These are phyloP conservation scores for Corylus americana DNA, from an alignment of 306 rosid species.

Conservation along the genomic window DNA sequence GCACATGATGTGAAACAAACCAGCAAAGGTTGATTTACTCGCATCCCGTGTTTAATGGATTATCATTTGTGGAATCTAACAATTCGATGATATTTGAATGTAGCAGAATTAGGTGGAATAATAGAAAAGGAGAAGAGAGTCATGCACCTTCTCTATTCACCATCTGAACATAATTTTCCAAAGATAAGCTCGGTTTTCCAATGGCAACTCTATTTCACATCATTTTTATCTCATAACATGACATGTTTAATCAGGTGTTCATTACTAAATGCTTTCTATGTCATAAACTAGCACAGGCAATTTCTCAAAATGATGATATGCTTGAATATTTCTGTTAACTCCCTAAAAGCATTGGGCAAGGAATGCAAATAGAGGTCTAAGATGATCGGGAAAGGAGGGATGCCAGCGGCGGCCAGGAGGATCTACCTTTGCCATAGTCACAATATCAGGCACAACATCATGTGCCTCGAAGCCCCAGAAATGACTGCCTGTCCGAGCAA, in stretches of 20 bases:
- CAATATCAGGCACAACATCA: constrained; percentile 49
- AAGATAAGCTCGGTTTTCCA: constrained; percentile 3
- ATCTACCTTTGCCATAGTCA: constrained; percentile 53
- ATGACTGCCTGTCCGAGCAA: constrained; percentile 49
- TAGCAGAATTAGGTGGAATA: background rate
- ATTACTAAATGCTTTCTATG: background rate
- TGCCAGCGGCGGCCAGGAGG: constrained; percentile 10
- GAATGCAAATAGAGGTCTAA: background rate
- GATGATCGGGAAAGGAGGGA: background rate
- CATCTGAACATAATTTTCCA: background rate
- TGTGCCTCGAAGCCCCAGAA: constrained; percentile 61
- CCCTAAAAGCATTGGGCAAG: background rate
- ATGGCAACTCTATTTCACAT: background rate
- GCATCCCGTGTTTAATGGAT: background rate
- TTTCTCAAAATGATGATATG: background rate
- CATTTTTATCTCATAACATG: background rate
- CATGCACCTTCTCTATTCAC: background rate
- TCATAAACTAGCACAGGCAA: background rate
- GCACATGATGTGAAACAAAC: background rate
- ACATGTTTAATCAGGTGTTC: background rate
- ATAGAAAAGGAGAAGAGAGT: background rate
- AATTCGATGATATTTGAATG: background rate
- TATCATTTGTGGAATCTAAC: background rate
- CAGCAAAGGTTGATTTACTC: background rate
- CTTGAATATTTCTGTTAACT: background rate